Conservation (phyloP, 768 basidiomycete genomes). For the Trametes cingulata region DNA sequence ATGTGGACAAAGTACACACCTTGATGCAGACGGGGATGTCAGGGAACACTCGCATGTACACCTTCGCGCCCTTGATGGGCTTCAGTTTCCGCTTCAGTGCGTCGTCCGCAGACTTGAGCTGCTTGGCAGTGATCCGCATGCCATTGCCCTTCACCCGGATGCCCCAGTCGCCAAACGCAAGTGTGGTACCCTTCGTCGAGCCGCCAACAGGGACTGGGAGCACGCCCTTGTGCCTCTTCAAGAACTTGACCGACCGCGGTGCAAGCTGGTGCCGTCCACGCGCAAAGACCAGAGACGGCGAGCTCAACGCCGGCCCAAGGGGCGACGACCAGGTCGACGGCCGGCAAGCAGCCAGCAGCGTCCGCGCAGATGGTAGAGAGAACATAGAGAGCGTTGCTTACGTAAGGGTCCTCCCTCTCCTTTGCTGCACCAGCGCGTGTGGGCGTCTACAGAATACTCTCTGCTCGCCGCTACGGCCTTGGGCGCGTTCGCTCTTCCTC, state of each 20-base stretch:
- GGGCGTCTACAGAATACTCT: neutral
- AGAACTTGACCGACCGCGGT: slow-evolving; percentile 78
- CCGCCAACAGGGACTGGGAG: slow-evolving; percentile 87
- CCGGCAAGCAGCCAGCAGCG: slow-evolving; percentile 30
- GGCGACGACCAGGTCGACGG: slow-evolving; percentile 23
- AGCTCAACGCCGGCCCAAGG: slow-evolving; percentile 1
- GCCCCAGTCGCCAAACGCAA: slow-evolving; percentile 91
- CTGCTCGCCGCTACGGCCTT: neutral
- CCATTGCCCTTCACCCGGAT: slow-evolving; percentile 85
- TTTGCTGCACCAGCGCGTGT: neutral
- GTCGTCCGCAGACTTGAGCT: slow-evolving; percentile 83
- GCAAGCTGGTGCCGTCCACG: slow-evolving; percentile 59
- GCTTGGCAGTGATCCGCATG: slow-evolving; percentile 82
- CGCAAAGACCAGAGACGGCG: slow-evolving; percentile 23
- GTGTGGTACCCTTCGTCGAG: slow-evolving; percentile 89
- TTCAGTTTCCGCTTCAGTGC: slow-evolving; percentile 90
- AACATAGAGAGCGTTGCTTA: slow-evolving; percentile 31
- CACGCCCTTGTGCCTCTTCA: slow-evolving; percentile 89
- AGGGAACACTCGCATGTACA: slow-evolving; percentile 89
- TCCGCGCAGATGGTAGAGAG: slow-evolving; percentile 31
- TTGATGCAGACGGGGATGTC: slow-evolving; percentile 98
- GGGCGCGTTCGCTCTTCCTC: neutral
- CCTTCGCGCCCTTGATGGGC: slow-evolving; percentile 82
- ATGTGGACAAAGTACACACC: slow-evolving; percentile 43
- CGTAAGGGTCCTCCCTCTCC: slow-evolving; percentile 6